Evolutionary conservation across 352 stramenopile species (phyloP).

Genomic region (Elongisporangium senticosum): DNA sequence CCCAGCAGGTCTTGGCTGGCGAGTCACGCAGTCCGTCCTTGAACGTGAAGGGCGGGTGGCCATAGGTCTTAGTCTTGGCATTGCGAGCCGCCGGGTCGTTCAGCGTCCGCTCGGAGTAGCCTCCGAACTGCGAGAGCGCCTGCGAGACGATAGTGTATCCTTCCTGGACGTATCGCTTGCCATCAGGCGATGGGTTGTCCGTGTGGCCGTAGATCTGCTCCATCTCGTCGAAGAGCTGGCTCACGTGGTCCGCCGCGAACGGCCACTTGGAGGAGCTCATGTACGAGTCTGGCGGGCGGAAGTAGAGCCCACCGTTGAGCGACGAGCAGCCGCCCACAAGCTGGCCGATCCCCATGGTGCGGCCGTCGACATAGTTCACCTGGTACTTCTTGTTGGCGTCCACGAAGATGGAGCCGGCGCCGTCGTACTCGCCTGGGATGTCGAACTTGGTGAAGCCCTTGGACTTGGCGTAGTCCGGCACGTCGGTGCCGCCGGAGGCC

Average conservation of each 20-base stretch:
- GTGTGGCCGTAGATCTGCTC: constrained; percentile 37
- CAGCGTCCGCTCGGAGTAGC: constrained; percentile 30
- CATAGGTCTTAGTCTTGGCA: constrained; percentile 40
- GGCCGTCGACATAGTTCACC: constrained; percentile 32
- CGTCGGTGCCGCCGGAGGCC: constrained; percentile 26
- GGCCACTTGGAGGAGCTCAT: constrained; percentile 31
- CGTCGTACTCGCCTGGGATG: constrained; percentile 47
- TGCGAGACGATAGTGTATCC: constrained; percentile 39
- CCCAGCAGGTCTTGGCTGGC: constrained; percentile 51
- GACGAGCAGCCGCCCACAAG: constrained; percentile 69
- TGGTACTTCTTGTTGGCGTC: constrained; percentile 36
- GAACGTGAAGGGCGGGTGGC: constrained; percentile 45
- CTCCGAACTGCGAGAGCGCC: constrained; percentile 15
- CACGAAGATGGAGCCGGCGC: constrained; percentile 35
- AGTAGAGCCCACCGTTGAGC: constrained; percentile 77
- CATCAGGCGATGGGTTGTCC: constrained; percentile 36
- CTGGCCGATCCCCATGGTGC: constrained; percentile 56
- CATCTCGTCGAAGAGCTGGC: constrained; percentile 40
- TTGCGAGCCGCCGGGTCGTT: constrained; percentile 45
- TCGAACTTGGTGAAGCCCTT: constrained; percentile 33
- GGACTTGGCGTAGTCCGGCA: constrained; percentile 17
- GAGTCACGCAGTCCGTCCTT: constrained; percentile 42
- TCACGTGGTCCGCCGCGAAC: constrained; percentile 47
- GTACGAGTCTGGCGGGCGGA: constrained; percentile 53
- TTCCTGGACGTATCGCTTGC: constrained; percentile 37